Evolutionary conservation across 352 stramenopile species (phyloP).

Genomic region (Globisporangium paroecandrum): DNA sequence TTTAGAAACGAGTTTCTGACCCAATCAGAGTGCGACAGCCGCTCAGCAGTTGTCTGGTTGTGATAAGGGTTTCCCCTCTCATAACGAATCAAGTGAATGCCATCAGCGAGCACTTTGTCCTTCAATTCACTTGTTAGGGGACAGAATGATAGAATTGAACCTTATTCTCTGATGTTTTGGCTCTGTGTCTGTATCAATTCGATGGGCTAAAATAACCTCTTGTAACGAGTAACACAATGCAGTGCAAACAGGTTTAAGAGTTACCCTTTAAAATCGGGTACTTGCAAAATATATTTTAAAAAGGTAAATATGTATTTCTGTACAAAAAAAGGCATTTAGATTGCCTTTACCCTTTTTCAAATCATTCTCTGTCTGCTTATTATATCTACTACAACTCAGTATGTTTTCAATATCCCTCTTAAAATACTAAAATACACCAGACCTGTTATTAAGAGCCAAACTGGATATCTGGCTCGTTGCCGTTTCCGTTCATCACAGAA

Average conservation of each 20-base stretch:
- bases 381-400: neutral
- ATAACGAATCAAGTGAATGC: neutral
- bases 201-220: no score
- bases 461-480: constrained; percentile 4
- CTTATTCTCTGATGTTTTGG: no score
- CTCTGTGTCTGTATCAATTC: no score
- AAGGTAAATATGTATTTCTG: no score
- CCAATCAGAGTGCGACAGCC: neutral
- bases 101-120: neutral
- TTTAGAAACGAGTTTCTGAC: neutral
- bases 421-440: neutral
- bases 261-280: no score
- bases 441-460: neutral
- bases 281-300: no score
- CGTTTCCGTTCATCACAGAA: neutral
- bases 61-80: neutral
- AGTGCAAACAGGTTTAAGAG: no score
- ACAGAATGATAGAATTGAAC: no score
- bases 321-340: no score
- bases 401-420: neutral
- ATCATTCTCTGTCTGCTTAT: neutral
- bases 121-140: no score
- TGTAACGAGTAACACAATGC: no score
- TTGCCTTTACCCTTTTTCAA: neutral
- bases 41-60: neutral